Conservation (phyloP, 2,329 filamentous ascomycete species). For the Aulographum hederae region DNA sequence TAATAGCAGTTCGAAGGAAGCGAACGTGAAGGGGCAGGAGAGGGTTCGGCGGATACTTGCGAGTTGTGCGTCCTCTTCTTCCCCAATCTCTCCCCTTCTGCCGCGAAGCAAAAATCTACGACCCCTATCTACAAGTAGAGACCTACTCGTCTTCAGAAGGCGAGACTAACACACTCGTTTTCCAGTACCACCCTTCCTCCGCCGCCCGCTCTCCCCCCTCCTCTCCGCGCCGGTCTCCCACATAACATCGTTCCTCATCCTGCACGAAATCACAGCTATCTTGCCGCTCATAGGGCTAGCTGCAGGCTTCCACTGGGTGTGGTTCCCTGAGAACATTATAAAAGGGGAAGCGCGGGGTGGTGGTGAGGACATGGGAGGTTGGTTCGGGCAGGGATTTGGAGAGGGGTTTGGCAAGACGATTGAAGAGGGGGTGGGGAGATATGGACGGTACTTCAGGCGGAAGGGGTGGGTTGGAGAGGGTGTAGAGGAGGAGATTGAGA, state of each 20-base stretch:
- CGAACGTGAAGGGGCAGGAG: too few relatives aligned
- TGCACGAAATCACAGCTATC: conserved; percentile 84
- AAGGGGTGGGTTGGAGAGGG: conserved; percentile 62
- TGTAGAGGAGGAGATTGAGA: conserved; percentile 33
- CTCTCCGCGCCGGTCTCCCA: conserved; percentile 65
- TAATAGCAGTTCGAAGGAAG: too few relatives aligned
- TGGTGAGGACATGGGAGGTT: too few relatives aligned
- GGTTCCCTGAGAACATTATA: conserved; percentile 42
- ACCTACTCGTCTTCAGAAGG: too few relatives aligned
- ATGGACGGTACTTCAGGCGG: conserved; percentile 56
- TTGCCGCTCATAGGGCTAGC: conserved; percentile 61
- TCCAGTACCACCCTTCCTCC: conserved; percentile 42
- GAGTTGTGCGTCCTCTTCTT: too few relatives aligned
- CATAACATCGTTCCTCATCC: conserved; percentile 65
- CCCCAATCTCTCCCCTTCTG: too few relatives aligned
- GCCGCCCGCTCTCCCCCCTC: conserved; percentile 50
- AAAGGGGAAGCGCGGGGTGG: too few relatives aligned
- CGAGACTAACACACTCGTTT: too few relatives aligned
- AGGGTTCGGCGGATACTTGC: too few relatives aligned
- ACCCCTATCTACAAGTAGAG: too few relatives aligned
- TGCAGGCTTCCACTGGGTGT: conserved; percentile 63
- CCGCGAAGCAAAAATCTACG: too few relatives aligned
- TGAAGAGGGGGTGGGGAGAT: conserved; percentile 48
- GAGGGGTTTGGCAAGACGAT: conserved; percentile 14
- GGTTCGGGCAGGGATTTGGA: too few relatives aligned